Evolutionary conservation across 176 grass and related monocot species (phyloP).

Genomic region (Canna indica): DNA sequence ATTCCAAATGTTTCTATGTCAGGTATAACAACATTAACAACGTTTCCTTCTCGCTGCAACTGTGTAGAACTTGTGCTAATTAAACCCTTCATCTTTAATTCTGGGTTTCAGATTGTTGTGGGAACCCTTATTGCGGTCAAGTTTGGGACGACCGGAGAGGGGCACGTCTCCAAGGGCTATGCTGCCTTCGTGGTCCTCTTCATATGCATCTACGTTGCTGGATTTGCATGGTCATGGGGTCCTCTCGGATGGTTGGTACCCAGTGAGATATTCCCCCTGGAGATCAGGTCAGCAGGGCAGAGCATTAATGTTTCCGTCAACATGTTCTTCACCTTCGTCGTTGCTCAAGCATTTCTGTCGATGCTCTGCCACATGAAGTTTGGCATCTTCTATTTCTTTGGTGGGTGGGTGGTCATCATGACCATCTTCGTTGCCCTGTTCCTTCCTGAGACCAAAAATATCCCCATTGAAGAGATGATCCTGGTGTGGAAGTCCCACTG

Average conservation of each 20-base stretch:
- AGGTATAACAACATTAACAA: background rate
- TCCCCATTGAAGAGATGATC: slow-evolving; percentile 15
- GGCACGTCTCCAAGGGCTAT: background rate
- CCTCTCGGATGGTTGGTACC: slow-evolving; percentile 15
- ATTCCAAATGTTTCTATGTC: background rate
- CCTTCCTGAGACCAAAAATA: slow-evolving; percentile 16
- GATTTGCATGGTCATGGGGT: slow-evolving; percentile 18
- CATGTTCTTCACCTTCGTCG: slow-evolving; percentile 16
- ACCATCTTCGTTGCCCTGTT: slow-evolving; percentile 1
- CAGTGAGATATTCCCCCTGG: slow-evolving; percentile 14
- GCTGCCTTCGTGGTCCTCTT: slow-evolving; percentile 2
- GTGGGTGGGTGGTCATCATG: slow-evolving; percentile 15
- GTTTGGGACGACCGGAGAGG: background rate
- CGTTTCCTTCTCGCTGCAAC: background rate
- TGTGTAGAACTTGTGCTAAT: no score
- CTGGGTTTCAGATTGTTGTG: background rate
- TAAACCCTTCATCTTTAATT: background rate
- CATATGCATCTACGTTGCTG: slow-evolving; percentile 6
- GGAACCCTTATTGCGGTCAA: slow-evolving; percentile 7
- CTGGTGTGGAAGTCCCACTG: slow-evolving; percentile 16
- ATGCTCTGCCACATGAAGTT: slow-evolving; percentile 21
- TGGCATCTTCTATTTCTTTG: slow-evolving; percentile 17
- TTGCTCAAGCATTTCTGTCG: slow-evolving; percentile 10
- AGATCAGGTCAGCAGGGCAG: slow-evolving; percentile 16
- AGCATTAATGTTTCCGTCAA: slow-evolving; percentile 18